These are phyloP conservation scores for Hyaloscypha bicolor DNA, from an alignment of 495 filamentous ascomycete genomes.

Conservation along the genomic window DNA sequence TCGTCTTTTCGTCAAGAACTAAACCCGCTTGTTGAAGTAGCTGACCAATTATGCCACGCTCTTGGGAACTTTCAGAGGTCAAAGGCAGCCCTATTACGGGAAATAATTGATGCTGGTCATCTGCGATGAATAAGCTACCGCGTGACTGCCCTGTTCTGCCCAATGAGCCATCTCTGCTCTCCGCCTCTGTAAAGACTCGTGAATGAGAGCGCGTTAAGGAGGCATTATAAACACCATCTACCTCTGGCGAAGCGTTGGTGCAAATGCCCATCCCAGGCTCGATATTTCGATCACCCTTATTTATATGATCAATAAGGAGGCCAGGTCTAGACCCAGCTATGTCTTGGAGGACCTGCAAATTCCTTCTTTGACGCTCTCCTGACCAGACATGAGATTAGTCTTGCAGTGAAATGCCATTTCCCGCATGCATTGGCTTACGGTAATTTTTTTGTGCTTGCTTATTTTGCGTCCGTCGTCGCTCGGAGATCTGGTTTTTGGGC, in stretches of 20 bases:
- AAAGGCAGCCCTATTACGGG: background rate
- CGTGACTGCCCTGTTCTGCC: background rate
- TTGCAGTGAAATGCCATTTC: background rate
- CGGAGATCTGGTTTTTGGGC: slow-evolving; percentile 4
- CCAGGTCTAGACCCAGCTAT: slow-evolving; percentile 8
- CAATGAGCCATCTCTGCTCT: background rate
- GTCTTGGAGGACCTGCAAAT: slow-evolving; percentile 12
- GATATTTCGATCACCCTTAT: background rate
- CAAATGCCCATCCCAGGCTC: background rate
- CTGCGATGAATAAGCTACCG: background rate
- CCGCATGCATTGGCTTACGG: background rate
- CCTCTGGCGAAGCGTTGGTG: background rate
- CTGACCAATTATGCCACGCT: background rate
- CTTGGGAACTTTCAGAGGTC: background rate
- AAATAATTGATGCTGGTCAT: background rate
- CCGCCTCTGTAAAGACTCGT: background rate
- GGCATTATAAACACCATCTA: background rate
- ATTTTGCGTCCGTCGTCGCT: slow-evolving; percentile 13
- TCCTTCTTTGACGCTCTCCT: slow-evolving; percentile 14
- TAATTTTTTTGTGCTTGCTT: slow-evolving; percentile 17
- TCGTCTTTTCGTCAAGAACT: slow-evolving; percentile 3
- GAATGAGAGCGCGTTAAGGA: background rate
- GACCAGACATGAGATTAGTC: slow-evolving; percentile 2
- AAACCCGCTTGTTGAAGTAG: slow-evolving; percentile 7
- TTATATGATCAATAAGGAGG: background rate